Conservation (phyloP, 2,329 filamentous ascomycete genomes). For the Ascochyta koolunga region DNA sequence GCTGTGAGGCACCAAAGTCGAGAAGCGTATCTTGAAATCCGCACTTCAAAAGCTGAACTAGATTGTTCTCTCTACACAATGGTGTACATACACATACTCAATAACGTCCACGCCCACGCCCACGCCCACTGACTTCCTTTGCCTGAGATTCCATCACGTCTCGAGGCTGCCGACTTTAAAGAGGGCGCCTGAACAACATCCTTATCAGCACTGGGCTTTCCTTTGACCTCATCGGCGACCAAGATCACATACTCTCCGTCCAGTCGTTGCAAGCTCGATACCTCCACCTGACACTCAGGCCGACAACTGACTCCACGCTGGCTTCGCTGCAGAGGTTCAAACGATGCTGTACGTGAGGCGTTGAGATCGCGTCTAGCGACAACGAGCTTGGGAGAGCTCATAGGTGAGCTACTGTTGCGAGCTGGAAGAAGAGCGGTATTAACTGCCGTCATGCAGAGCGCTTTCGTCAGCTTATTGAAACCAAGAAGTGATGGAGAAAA, state of each 20-base stretch:
- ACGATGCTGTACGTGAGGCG: neutral
- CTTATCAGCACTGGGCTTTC: neutral
- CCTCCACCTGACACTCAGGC: neutral
- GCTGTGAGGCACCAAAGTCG: too few species aligned
- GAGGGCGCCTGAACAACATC: neutral
- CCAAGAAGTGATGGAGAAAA: neutral
- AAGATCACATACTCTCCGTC: neutral
- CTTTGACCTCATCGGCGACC: neutral
- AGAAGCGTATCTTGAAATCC: too few species aligned
- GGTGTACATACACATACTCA: neutral
- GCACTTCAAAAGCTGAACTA: too few species aligned
- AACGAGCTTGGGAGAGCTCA: neutral
- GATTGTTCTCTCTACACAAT: neutral
- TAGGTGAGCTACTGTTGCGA: neutral
- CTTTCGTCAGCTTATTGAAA: neutral
- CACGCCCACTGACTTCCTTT: neutral
- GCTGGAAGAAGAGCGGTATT: neutral
- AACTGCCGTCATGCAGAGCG: neutral
- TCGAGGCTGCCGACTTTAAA: neutral
- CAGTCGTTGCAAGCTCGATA: neutral
- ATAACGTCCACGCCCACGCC: neutral
- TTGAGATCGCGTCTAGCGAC: neutral
- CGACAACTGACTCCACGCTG: neutral
- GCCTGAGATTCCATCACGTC: neutral
- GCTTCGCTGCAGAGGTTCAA: neutral